Conservation (phyloP, 495 filamentous ascomycete species). For the Penicillium lividum region DNA sequence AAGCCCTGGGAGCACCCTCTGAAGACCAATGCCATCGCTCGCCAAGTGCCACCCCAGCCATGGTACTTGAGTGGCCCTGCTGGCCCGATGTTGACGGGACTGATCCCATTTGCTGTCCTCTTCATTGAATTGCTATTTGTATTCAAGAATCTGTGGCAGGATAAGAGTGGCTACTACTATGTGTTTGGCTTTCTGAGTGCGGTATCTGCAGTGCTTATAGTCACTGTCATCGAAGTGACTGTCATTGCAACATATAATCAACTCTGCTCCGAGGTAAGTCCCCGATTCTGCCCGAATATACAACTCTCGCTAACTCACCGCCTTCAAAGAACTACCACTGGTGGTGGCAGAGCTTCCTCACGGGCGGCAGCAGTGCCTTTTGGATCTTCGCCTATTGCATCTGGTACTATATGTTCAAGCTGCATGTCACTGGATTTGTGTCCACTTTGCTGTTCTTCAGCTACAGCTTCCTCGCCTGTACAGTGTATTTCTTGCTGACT, state of each 20-base stretch:
- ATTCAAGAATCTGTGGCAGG: conserved; percentile 88
- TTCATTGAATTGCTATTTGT: conserved; percentile 94
- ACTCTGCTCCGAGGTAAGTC: conserved; percentile 71
- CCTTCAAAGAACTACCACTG: conserved; percentile 76
- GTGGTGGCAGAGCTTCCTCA: conserved; percentile 93
- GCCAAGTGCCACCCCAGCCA: conserved; percentile 75
- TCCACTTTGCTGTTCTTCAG: conserved; percentile 84
- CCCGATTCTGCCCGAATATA: not conserved
- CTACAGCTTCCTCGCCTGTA: conserved; percentile 78
- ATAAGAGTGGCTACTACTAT: conserved; percentile 94
- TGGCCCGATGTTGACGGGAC: conserved; percentile 69
- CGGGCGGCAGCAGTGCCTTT: conserved; percentile 74
- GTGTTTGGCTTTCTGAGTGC: conserved; percentile 88
- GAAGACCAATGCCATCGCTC: conserved; percentile 71
- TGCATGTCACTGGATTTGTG: conserved; percentile 81
- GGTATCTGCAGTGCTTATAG: conserved; percentile 70
- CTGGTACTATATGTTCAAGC: conserved; percentile 83
- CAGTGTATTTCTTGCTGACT: conserved; percentile 79
- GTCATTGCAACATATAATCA: conserved; percentile 86
- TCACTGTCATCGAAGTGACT: conserved; percentile 86
- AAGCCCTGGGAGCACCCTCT: conserved; percentile 84
- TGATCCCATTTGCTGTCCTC: conserved; percentile 90
- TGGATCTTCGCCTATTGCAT: conserved; percentile 88
- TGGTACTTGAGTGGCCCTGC: conserved; percentile 73
- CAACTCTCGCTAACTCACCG: not conserved